These are phyloP conservation scores for Rubia yunnanensis DNA, from an alignment of 257 asterid species.

Conservation along the genomic window DNA sequence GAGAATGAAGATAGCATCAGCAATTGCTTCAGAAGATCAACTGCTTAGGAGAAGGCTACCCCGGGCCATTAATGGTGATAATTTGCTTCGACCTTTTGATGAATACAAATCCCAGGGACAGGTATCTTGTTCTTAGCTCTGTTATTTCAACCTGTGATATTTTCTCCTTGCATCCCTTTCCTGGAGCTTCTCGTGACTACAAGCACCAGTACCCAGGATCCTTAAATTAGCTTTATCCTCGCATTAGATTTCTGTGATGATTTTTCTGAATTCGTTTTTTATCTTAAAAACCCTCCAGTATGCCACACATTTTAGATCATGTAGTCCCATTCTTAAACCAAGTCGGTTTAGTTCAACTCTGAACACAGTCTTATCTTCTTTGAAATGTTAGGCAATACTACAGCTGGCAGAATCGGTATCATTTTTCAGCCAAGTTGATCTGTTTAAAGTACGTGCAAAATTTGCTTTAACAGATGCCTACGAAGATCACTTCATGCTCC, in stretches of 20 bases:
- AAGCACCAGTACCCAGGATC: no score
- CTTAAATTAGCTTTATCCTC: neutral
- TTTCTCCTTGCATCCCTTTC: neutral
- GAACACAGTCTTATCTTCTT: slow-evolving; percentile 3
- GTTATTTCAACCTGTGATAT: neutral
- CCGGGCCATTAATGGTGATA: slow-evolving; percentile 90
- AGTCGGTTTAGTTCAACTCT: neutral
- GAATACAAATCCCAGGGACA: slow-evolving; percentile 91
- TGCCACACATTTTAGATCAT: neutral
- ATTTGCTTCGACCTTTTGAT: slow-evolving; percentile 87
- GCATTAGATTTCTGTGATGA: neutral
- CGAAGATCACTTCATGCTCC: slow-evolving; percentile 82
- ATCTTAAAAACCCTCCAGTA: neutral
- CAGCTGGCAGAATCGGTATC: slow-evolving; percentile 92
- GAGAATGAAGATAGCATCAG: slow-evolving; percentile 96
- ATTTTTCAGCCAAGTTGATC: slow-evolving; percentile 83
- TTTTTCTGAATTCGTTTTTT: neutral
- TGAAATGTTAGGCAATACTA: slow-evolving; percentile 55
- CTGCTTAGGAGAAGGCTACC: slow-evolving; percentile 88
- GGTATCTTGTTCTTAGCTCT: slow-evolving; percentile 33
- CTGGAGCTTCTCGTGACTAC: neutral
- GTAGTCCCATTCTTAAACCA: neutral
- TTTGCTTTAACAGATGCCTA: slow-evolving; percentile 93
- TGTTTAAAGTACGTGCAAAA: slow-evolving; percentile 94
- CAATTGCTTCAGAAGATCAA: slow-evolving; percentile 96